Base-by-base conservation (phyloP, 768 basidiomycete genomes). In the Termitomyces bulborhizus region DNA sequence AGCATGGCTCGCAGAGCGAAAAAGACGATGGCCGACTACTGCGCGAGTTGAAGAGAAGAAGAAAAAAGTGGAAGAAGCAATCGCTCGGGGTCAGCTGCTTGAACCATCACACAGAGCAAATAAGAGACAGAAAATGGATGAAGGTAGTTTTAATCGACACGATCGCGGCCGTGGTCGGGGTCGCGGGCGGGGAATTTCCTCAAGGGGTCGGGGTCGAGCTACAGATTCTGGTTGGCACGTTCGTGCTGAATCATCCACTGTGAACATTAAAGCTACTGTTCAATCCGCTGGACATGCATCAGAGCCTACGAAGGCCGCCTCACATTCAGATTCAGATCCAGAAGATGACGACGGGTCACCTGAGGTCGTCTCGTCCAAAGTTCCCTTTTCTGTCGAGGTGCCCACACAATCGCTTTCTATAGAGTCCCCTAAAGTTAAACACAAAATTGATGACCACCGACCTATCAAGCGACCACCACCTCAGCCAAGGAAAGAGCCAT, bases 1-100 rank as follows among this genome's bases (percentile, higher is more conserved):
- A 21, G 82, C 80, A 32, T 98, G 96, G 96, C 81, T 96, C 46
- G 84, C 81, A 13, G 95, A 98, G 64, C 84, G 96, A 41, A 94
- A 84, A 69, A 85, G 82, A 61, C 82, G 88, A 15, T 98, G 88
- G 76, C 96, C 96, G 11, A 89, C 85, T 16, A 66, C 79, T 31
- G 64, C 75, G 46, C 80, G 83, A 26, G 76, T 91, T 1, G 82
- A 81, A 55, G 91, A 96, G 44, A 97, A 95, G 76, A 86, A 86
- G 62, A 77, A 81, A 60, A 92, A 88, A 64, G 66, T 84, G 24
- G 80, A 86, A 57, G 91, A 93, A 59, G 93, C 93, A 8, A 72
- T 82, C 34, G 84, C 83, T n/a, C 79, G 88, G 51, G 93, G 93
- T 1, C 88, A 94, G 68, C 69, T 91, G 31, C 71, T 76, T 34